phyloP scores from a whole-genome alignment of 148 eudicot genomes.

The Camellia lanceoleosa region DNA sequence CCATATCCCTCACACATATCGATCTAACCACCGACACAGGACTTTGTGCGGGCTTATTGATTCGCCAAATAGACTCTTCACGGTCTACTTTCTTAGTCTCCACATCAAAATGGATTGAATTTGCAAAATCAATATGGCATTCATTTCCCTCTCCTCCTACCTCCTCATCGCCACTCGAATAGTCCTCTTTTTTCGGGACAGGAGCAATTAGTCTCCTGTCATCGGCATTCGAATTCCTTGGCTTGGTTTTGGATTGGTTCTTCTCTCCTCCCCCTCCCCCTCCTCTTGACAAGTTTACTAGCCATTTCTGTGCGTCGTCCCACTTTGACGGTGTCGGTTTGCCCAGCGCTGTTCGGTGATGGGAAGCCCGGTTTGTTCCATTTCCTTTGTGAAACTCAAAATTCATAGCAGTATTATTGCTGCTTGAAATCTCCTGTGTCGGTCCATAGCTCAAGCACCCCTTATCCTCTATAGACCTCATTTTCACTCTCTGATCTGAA shows the following conservation, averaged over 20 bases:
- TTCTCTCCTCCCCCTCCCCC: slow-evolving; percentile 67
- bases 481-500: neutral
- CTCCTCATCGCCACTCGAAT: slow-evolving; percentile 46
- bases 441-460: slow-evolving; percentile 32
- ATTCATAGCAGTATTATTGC: slow-evolving; percentile 29
- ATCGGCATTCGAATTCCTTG: slow-evolving; percentile 92
- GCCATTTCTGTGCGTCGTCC: slow-evolving; percentile 99
- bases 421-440: slow-evolving; percentile 42
- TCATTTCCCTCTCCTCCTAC: slow-evolving; percentile 33
- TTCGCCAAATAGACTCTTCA: slow-evolving; percentile 67
- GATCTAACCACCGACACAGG: slow-evolving; percentile 48
- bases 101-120: slow-evolving; percentile 34
- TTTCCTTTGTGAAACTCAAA: slow-evolving; percentile 75
- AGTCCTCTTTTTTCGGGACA: slow-evolving; percentile 57
- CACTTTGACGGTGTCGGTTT: slow-evolving; percentile 95
- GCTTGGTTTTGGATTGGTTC: slow-evolving; percentile 48
- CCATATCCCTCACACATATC: slow-evolving; percentile 93
- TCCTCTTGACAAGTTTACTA: slow-evolving; percentile 77
- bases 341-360: slow-evolving; percentile 67
- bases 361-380: slow-evolving; percentile 39
- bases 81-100: slow-evolving; percentile 80
- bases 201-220: slow-evolving; percentile 80
- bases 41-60: slow-evolving; percentile 40
- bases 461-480: slow-evolving; percentile 71
- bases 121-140: neutral